phyloP scores from a whole-genome alignment of 2,329 filamentous ascomycete species.

The Ceratocystiopsis minuta region DNA sequence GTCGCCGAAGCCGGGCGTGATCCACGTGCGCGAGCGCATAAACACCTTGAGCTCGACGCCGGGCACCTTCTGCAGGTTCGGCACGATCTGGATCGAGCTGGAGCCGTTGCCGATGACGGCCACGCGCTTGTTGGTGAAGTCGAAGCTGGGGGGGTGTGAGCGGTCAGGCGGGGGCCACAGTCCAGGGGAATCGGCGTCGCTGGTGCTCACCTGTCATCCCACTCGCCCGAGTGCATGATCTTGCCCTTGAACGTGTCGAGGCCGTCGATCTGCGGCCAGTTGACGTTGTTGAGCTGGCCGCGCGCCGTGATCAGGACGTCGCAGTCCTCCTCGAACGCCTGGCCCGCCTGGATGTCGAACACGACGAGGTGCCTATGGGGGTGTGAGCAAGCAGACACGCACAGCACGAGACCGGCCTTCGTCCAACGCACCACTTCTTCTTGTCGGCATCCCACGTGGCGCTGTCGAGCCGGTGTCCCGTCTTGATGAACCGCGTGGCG shows the following conservation, averaged over 20 bases:
- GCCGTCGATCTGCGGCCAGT: slow-evolving; percentile 26
- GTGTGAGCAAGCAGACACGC: background rate
- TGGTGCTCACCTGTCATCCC: too few species aligned
- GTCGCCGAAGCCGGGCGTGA: slow-evolving; percentile 28
- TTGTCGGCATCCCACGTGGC: slow-evolving; percentile 22
- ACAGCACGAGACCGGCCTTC: too few species aligned
- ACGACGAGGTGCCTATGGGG: slow-evolving; percentile 17
- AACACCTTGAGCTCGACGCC: slow-evolving; percentile 26
- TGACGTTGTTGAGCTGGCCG: slow-evolving; percentile 23
- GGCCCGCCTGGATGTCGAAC: slow-evolving; percentile 16
- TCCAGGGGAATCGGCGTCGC: too few species aligned
- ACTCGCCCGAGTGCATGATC: slow-evolving; percentile 26
- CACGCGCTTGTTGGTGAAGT: slow-evolving; percentile 28
- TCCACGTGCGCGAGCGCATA: slow-evolving; percentile 31
- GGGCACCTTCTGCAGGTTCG: slow-evolving; percentile 25
- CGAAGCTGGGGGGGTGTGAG: slow-evolving; percentile 19
- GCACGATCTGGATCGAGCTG: slow-evolving; percentile 34
- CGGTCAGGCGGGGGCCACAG: too few species aligned
- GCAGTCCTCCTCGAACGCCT: slow-evolving; percentile 20
- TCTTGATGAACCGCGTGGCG: slow-evolving; percentile 27
- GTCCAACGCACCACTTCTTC: slow-evolving; percentile 26
- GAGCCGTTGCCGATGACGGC: slow-evolving; percentile 35
- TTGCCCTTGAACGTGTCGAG: slow-evolving; percentile 23
- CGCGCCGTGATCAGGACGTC: slow-evolving; percentile 24
- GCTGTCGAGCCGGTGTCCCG: slow-evolving; percentile 21